Base-by-base conservation (phyloP, 352 stramenopile species). In the Phytophthora citricola region DNA sequence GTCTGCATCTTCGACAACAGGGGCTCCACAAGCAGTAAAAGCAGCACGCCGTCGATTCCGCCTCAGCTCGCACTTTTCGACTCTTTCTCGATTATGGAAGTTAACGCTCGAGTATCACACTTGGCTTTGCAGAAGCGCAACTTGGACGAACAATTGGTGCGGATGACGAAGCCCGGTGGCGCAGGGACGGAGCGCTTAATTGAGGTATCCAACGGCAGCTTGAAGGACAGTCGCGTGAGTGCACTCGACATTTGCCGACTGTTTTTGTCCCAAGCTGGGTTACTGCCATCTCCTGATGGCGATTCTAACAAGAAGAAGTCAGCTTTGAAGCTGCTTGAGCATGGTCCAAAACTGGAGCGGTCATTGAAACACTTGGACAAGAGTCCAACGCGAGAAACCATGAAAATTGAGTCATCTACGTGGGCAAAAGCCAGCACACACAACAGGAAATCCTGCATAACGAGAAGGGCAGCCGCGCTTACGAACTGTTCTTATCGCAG, bases 361-460 rank as follows among this genome's bases (percentile, higher is more conserved):
- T 96, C 89, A 34, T 58, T 96, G 22, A 89, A 85, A 52, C 84
- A 96, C 54, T 63, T 96, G 49, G 89, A 96, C 58, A 91, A 94
- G 63, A 89, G 77, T n/a, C 89, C 87, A 8, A 90, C 83, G 39
- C 83, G 89, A n/a, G 89, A 96, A 72, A 96, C 89, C 3, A 95
- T 96, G 86, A 96, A 96, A 60, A 90, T 96, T 63, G 89, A 17
- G 79, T 96, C 17, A 91, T 96, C 50, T 96, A 94, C 59, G 89
- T 96, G 20, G 89, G 79, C 1, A 79, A 81, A 10, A 80, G 78
- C 11, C 89, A 96, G 58, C 72, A 77, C n/a, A 75, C 78, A 9
- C 89, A 96, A 50, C 82, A 92, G 29, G 88, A 93, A 45, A 90
- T 96, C 32, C 71, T 96, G 22, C 73, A 82, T 50, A 96, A 96